Base-by-base conservation (phyloP, 1,284 basidiomycete species). In the Ganoderma sp. region DNA sequence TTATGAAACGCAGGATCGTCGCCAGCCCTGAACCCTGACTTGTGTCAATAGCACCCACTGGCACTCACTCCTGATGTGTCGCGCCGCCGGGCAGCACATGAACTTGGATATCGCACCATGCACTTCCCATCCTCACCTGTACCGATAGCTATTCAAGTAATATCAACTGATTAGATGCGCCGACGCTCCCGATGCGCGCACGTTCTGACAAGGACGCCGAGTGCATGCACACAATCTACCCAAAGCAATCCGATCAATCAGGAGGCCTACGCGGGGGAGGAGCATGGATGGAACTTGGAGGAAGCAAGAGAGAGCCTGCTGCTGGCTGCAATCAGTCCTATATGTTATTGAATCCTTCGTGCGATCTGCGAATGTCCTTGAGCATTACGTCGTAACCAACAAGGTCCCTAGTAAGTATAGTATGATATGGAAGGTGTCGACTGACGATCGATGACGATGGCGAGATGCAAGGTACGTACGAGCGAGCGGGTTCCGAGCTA, bases 141-240 rank as follows among this genome's bases (percentile, higher is more conserved):
- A 56, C 52, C 4, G 57, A 32, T 73, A 66, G 45, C 58, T 32
- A 56, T 34, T 17, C 52, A 6, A 56, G 52, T 56, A 56, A 34
- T 56, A 22, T n/a, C 43, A n/a, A 43, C 45, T 48, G 45, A 63
- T 63, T 32, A 61, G 28, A 34, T 52, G 59, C 52, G 37, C 60
- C 48, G 25, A 52, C 9, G 12, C 25, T 22, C 48, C 7, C n/a
- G n/a, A 6, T 48, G 48, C 3, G 22, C 22, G n/a, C 48, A 25
- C 22, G 5, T 25, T 52, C 9, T 12, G 1, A 3, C 12, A 3
- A 14, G 48, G 48, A 9, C 22, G 3, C 5, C n/a, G 48, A 52
- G 28, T 52, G 48, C 45, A 48, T 25, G 22, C 45, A 48, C n/a
- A 12, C 8, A 25, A 25, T 25, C 22, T 22, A 52, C 48, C 12